phyloP scores from a whole-genome alignment of 805 yeast genomes.

The Ogataea saltuana region DNA sequence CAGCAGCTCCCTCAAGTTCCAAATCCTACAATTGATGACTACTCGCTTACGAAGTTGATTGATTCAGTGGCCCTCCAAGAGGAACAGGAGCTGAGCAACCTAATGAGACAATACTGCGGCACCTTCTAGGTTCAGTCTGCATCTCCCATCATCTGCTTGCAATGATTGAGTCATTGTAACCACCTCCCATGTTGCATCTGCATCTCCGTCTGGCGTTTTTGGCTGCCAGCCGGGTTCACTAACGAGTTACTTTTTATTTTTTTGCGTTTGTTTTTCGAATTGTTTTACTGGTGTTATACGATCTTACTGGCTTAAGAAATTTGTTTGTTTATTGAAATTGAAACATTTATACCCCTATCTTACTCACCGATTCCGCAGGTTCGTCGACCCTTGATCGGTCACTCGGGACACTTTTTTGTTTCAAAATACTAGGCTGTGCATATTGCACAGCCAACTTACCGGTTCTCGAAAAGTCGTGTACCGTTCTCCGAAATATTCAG shows the following conservation, averaged over 20 bases:
- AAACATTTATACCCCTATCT: constrained; percentile 1
- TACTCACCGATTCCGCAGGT: too few species aligned
- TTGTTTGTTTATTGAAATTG: constrained; percentile 1
- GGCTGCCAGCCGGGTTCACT: too few species aligned
- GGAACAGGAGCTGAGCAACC: constrained; percentile 35
- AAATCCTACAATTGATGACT: constrained; percentile 19
- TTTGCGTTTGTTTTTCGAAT: constrained; percentile 1
- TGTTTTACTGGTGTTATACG: not conserved
- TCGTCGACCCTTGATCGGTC: too few species aligned
- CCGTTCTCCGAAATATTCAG: too few species aligned
- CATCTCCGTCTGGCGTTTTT: constrained; percentile 1
- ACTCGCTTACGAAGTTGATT: constrained; percentile 29
- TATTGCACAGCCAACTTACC: too few species aligned
- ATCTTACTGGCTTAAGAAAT: constrained; percentile 4
- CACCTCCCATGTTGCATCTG: not conserved
- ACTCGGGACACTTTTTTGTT: too few species aligned
- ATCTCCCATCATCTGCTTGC: not conserved
- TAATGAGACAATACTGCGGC: constrained; percentile 37
- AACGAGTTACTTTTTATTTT: not conserved
- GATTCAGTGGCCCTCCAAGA: constrained; percentile 37
- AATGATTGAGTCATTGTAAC: constrained; percentile 3
- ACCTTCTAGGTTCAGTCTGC: not conserved
- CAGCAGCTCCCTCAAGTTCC: constrained; percentile 9
- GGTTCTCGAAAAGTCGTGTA: too few species aligned
- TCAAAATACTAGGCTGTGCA: not conserved